Percentiles rank a stretch among this genome's conserved stretches.
Conservation (phyloP, 305 asterid species). For the Ilex paraguariensis region DNA sequence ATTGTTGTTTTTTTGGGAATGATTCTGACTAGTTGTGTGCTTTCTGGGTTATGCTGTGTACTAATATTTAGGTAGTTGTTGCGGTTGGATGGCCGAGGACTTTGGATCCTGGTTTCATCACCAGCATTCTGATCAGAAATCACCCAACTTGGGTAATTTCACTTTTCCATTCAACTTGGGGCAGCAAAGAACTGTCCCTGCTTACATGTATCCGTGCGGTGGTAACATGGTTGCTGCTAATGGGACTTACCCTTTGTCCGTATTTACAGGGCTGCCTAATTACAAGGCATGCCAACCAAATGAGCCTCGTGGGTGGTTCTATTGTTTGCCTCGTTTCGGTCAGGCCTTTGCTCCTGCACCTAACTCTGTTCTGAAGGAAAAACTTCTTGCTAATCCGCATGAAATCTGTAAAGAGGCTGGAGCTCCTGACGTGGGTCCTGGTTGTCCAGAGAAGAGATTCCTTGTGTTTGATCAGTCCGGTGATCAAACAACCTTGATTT, state of each 20-base stretch:
- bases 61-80: slow-evolving; percentile 45
- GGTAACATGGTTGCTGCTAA: slow-evolving; percentile 27
- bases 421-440: slow-evolving; percentile 18
- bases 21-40: slow-evolving; percentile 1
- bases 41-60: background rate
- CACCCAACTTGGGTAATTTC: slow-evolving; percentile 28
- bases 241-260: slow-evolving; percentile 35
- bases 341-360: slow-evolving; percentile 31
- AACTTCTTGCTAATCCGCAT: slow-evolving; percentile 12
- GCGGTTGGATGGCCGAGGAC: slow-evolving; percentile 67
- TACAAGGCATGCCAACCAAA: slow-evolving; percentile 25
- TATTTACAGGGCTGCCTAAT: slow-evolving; percentile 33
- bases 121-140: slow-evolving; percentile 32
- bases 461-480: slow-evolving; percentile 89
- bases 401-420: slow-evolving; percentile 22
- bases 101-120: slow-evolving; percentile 40
- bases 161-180: slow-evolving; percentile 30
- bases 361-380: slow-evolving; percentile 28
- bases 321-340: slow-evolving; percentile 29
- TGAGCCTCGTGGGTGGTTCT: slow-evolving; percentile 35
- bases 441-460: slow-evolving; percentile 41
- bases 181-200: slow-evolving; percentile 25
- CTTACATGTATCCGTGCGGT: slow-evolving; percentile 33
- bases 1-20: background rate
- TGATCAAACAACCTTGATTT: slow-evolving; percentile 55